Evolutionary conservation across 495 filamentous ascomycete genomes (phyloP).

Genomic region (Copromyces sp.): DNA sequence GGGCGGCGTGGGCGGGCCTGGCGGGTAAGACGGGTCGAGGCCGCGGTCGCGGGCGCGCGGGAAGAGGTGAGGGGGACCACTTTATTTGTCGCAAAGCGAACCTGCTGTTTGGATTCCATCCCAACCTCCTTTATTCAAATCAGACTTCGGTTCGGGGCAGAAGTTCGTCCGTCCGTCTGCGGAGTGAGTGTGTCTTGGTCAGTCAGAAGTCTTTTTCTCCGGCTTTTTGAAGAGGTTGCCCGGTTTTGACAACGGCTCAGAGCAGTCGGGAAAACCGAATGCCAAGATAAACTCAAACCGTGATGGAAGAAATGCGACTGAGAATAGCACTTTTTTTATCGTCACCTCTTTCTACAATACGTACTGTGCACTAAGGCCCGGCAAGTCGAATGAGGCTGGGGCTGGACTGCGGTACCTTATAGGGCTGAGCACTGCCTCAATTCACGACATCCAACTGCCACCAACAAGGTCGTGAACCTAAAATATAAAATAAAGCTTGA

Average conservation of each 20-base stretch:
- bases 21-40: background rate
- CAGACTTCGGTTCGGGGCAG: background rate
- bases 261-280: background rate
- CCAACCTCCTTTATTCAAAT: background rate
- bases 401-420: background rate
- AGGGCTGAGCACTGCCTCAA: background rate
- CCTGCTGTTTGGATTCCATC: background rate
- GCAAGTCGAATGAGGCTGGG: background rate
- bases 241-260: background rate
- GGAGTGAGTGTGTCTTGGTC: background rate
- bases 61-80: background rate
- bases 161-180: background rate
- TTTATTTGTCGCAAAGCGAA: background rate
- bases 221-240: background rate
- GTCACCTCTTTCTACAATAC: background rate
- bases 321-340: background rate
- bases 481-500: background rate
- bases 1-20: background rate
- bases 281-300: background rate
- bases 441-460: background rate
- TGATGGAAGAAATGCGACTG: too few species aligned
- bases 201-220: background rate
- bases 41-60: background rate
- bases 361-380: background rate
- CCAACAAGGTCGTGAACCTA: background rate